phyloP scores from a whole-genome alignment of 805 yeast genomes.

The Ogataea siamensis region DNA sequence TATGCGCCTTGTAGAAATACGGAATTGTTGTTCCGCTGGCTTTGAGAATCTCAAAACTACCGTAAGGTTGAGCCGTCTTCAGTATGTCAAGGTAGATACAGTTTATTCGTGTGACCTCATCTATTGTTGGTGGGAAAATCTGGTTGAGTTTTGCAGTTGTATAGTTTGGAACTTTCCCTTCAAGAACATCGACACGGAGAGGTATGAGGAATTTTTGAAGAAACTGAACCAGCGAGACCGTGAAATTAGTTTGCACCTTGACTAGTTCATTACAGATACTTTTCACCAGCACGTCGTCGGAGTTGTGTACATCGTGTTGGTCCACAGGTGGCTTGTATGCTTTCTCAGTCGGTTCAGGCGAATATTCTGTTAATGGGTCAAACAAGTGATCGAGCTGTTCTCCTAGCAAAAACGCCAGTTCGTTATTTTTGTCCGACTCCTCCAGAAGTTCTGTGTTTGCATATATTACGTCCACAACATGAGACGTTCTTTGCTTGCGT shows the following conservation, averaged over 20 bases:
- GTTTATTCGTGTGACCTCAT: conserved; percentile 87
- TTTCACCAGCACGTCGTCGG: conserved; percentile 38
- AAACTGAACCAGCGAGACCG: conserved; percentile 68
- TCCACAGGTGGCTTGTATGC: conserved; percentile 60
- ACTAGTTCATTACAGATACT: conserved; percentile 66
- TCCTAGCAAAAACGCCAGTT: conserved; percentile 73
- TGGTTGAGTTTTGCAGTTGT: conserved; percentile 69
- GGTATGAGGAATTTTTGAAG: conserved; percentile 80
- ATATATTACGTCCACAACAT: conserved; percentile 73
- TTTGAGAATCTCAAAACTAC: conserved; percentile 71
- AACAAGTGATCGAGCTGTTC: conserved; percentile 84
- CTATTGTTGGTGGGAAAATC: conserved; percentile 92
- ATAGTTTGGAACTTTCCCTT: conserved; percentile 48
- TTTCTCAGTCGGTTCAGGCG: conserved; percentile 82
- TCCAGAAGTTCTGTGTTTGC: conserved; percentile 32
- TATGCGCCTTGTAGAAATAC: conserved; percentile 87
- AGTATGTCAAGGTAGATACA: conserved; percentile 79
- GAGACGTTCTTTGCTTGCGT: conserved; percentile 43
- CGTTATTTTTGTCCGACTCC: conserved; percentile 60
- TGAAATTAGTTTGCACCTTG: conserved; percentile 69
- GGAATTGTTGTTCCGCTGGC: conserved; percentile 85
- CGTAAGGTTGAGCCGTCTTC: conserved; percentile 61
- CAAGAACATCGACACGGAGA: conserved; percentile 64
- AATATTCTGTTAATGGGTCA: conserved; percentile 86
- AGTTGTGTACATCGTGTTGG: conserved; percentile 16